phyloP scores from a whole-genome alignment of 2,329 filamentous ascomycete genomes.

The Coniochaeta sp. region DNA sequence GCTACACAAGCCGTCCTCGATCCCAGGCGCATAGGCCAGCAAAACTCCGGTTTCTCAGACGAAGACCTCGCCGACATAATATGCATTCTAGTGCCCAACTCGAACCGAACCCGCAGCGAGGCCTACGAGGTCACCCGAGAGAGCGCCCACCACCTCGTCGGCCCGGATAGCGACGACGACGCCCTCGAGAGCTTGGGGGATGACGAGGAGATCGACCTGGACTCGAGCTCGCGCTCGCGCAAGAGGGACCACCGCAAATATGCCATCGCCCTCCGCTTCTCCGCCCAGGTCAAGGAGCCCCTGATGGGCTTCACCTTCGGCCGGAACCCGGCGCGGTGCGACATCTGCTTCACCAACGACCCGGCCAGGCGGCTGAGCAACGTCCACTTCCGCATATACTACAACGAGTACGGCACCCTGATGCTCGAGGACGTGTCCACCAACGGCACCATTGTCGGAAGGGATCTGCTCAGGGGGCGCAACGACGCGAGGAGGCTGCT shows the following conservation, averaged over 20 bases:
- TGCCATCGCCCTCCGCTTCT: conserved; percentile 76
- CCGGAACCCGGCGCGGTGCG: conserved; percentile 64
- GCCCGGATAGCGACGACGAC: conserved; percentile 38
- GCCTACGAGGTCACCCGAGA: conserved; percentile 47
- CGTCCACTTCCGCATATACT: conserved; percentile 88
- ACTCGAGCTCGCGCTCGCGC: conserved; percentile 38
- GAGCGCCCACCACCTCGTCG: conserved; percentile 41
- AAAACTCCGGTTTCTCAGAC: conserved; percentile 76
- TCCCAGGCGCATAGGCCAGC: conserved; percentile 69
- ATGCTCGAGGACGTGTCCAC: conserved; percentile 94
- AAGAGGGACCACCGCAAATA: conserved; percentile 27
- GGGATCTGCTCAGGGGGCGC: conserved; percentile 48
- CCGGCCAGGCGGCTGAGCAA: conserved; percentile 76
- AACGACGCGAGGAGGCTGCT: conserved; percentile 52
- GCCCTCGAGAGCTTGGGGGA: conserved; percentile 48
- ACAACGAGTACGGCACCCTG: conserved; percentile 77
- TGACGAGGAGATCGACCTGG: conserved; percentile 42
- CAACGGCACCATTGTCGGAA: conserved; percentile 90
- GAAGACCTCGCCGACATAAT: conserved; percentile 83
- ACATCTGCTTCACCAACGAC: conserved; percentile 63
- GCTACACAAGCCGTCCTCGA: conserved; percentile 78
- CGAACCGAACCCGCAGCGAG: conserved; percentile 63
- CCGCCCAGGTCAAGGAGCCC: conserved; percentile 62
- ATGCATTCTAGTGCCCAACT: conserved; percentile 77
- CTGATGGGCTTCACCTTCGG: conserved; percentile 78